Evolutionary conservation across 495 filamentous ascomycete species (phyloP), one percentile per base, ranked within the genome.

Genomic region (Hypoxylon lienhwacheense): DNA sequence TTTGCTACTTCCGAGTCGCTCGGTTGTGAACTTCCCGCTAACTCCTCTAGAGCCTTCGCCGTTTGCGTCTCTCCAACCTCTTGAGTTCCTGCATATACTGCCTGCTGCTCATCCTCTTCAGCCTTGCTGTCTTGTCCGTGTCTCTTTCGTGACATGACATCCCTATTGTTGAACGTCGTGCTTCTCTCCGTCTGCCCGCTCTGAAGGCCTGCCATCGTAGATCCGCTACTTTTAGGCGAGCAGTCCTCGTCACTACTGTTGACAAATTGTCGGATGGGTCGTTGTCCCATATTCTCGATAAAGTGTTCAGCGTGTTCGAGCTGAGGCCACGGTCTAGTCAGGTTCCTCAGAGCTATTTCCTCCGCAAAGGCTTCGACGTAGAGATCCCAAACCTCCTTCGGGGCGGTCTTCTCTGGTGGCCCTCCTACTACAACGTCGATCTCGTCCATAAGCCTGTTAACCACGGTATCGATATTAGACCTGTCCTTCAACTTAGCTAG

Each of bases 241-340:
- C 12, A 32, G 1, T 47, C 46, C 10, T 49, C 44, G 14, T 49
- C 49, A 5, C 15, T 24, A 5, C 17, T 15, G 6, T 21, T 14
- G 4, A 14, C 10, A 19, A 55, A 5, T 5, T 14, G 8, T 19
- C 4, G 35, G 24, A 43, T 47, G 3, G 5, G 19, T 14, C 16
- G 15, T 28, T 55, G 31, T 7, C 11, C 11, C 57, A 55, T 61
- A 1, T 26, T 41, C 14, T 45, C 12, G 17, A 51, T 21, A 17
- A 25, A 49, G 6, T 29, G 12, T n/a, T 50, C 21, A 15, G 25
- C 21, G 15, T 51, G 50, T 5, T 12, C 33, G 4, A 50, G 50
- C 17, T 51, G 28, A 16, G 22, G 16, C 51, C 57, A 55, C 2
- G 39, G 14, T 4, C 41, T 37, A 3, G 20, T 29, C 2, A 15